Conservation (phyloP, 257 asterid genomes). For the Nyctanthes arbortristis region DNA sequence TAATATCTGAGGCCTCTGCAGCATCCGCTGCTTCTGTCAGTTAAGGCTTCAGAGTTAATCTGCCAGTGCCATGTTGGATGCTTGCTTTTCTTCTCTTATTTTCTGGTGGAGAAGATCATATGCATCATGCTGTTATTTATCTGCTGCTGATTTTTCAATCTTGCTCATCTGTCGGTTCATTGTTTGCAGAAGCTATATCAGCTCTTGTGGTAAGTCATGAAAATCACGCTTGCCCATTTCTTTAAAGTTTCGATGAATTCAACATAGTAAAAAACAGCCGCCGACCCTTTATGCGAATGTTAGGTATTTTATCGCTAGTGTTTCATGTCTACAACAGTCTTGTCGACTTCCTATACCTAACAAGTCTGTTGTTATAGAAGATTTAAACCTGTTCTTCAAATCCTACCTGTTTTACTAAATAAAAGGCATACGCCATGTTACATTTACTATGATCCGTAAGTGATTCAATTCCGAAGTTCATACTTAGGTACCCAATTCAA, state of each 20-base stretch:
- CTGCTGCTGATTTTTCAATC: conserved; percentile 19
- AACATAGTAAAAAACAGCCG: too few species aligned
- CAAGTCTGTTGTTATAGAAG: background rate
- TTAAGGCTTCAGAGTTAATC: conserved; percentile 25
- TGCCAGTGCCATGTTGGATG: background rate
- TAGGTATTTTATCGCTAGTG: background rate
- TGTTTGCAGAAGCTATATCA: conserved; percentile 12
- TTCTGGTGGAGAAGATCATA: conserved; percentile 9
- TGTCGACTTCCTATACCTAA: background rate
- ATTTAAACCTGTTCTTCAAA: background rate
- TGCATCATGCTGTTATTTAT: conserved; percentile 20
- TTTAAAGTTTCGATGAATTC: background rate
- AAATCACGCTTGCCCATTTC: background rate
- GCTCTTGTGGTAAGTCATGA: conserved; percentile 24
- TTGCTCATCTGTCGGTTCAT: conserved; percentile 20
- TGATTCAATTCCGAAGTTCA: background rate
- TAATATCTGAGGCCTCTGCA: conserved; percentile 89
- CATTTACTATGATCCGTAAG: background rate
- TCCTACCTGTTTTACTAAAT: background rate
- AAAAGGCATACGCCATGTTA: background rate
- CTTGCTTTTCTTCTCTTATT: conserved; percentile 15
- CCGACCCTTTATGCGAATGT: too few species aligned
- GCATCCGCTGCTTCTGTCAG: conserved; percentile 65
- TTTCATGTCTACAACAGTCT: background rate
- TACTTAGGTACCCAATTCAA: background rate